These are phyloP conservation scores for Trichoderma orchidacearum DNA, from an alignment of 495 filamentous ascomycete genomes.

Conservation along the genomic window DNA sequence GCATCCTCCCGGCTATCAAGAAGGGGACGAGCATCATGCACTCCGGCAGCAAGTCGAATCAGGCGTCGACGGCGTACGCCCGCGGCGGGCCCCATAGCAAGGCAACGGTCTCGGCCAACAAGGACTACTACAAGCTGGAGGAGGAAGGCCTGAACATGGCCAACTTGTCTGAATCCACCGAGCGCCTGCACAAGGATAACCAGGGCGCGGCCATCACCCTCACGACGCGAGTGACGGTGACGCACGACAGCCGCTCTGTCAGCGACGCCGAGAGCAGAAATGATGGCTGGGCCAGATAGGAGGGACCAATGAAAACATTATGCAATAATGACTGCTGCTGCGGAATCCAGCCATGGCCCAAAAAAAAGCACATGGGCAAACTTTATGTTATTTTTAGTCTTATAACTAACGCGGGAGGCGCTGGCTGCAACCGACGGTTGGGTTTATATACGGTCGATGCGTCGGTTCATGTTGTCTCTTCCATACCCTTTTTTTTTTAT, in stretches of 20 bases:
- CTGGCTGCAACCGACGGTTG: too few species aligned
- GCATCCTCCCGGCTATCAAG: conserved; percentile 6
- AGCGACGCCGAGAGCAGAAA: not conserved
- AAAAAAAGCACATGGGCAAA: too few species aligned
- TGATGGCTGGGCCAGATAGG: not conserved
- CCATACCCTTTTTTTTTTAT: not conserved
- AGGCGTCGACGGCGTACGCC: not conserved
- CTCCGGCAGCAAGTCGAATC: conserved; percentile 3
- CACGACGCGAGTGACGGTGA: not conserved
- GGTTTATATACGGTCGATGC: not conserved
- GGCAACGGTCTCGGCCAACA: conserved; percentile 4
- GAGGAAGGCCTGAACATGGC: conserved; percentile 8
- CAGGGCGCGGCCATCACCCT: not conserved
- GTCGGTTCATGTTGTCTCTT: not conserved
- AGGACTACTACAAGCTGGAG: conserved; percentile 12
- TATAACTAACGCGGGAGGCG: not conserved
- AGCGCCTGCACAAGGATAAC: conserved; percentile 11
- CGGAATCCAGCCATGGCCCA: not conserved
- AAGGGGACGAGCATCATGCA: conserved; percentile 4
- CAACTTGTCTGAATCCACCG: conserved; percentile 15
- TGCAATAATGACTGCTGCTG: not conserved
- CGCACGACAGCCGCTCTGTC: not conserved
- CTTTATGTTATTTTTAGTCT: too few species aligned
- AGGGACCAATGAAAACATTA: not conserved
- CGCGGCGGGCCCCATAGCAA: not conserved